These are phyloP conservation scores for Solanum chacoense DNA, from an alignment of 305 asterid species.

Conservation along the genomic window DNA sequence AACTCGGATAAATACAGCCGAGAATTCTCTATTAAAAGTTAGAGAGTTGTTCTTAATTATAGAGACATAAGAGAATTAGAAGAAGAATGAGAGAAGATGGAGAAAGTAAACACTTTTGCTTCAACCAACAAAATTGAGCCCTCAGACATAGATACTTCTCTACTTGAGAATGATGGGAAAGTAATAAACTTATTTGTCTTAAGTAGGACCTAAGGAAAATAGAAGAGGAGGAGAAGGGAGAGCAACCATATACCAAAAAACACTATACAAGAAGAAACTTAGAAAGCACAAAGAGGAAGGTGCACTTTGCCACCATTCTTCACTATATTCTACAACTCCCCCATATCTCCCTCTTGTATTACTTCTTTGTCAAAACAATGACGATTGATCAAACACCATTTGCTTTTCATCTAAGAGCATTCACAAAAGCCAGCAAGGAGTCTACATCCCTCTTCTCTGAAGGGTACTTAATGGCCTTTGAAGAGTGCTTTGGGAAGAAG, in stretches of 20 bases:
- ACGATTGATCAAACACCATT: background rate
- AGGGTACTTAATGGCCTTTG: conserved; percentile 63
- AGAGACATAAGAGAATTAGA: background rate
- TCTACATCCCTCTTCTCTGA: conserved; percentile 85
- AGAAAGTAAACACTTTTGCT: background rate
- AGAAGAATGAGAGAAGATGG: background rate
- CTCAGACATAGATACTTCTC: background rate
- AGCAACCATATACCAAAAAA: background rate
- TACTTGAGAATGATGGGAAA: background rate
- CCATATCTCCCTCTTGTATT: background rate
- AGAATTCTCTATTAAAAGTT: background rate
- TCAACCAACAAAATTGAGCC: background rate
- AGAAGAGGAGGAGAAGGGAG: background rate
- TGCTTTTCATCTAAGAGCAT: conserved; percentile 45
- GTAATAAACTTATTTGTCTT: background rate
- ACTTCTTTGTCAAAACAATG: background rate
- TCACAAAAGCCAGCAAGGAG: conserved; percentile 74
- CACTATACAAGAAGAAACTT: background rate
- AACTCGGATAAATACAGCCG: background rate
- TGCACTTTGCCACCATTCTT: background rate
- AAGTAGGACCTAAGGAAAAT: background rate
- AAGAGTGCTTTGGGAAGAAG: conserved; percentile 69
- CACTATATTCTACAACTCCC: background rate
- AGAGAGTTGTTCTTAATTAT: background rate
- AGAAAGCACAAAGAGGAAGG: background rate